Percentiles rank a stretch among this genome's conserved stretches.
These are phyloP conservation scores for Apiospora phragmitis DNA, from an alignment of 2,329 filamentous ascomycete species.

Conservation along the genomic window DNA sequence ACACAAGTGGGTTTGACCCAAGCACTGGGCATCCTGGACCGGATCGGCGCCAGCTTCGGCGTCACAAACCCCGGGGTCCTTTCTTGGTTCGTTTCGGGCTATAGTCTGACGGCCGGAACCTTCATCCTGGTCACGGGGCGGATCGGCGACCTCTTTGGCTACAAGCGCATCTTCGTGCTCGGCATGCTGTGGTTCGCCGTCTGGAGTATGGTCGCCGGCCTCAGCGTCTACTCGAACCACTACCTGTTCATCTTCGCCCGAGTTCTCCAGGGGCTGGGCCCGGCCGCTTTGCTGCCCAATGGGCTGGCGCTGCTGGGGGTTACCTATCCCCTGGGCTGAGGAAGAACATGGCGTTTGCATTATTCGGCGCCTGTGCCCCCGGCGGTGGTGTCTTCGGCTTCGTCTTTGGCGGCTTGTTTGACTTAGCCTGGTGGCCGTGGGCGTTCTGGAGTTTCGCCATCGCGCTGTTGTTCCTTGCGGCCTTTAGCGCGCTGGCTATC, in stretches of 20 bases:
- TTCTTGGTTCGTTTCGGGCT: conserved; percentile 47
- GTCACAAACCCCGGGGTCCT: conserved; percentile 37
- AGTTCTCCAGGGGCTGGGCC: conserved; percentile 55
- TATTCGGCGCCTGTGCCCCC: conserved; percentile 37
- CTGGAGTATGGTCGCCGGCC: conserved; percentile 39
- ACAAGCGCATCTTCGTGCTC: conserved; percentile 43
- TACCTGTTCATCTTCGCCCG: conserved; percentile 46
- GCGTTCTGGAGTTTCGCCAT: conserved; percentile 29
- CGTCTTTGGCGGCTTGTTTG: conserved; percentile 29
- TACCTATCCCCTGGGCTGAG: conserved; percentile 43
- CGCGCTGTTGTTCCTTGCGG: conserved; percentile 25
- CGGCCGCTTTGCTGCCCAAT: conserved; percentile 58
- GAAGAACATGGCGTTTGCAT: conserved; percentile 35
- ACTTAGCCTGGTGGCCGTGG: conserved; percentile 33
- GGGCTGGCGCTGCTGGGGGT: conserved; percentile 55
- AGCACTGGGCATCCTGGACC: conserved; percentile 39
- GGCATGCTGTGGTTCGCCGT: conserved; percentile 44
- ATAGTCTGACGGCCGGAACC: conserved; percentile 44
- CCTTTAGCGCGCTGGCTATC: conserved; percentile 21
- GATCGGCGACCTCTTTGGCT: conserved; percentile 47
- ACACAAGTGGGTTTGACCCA: conserved; percentile 38
- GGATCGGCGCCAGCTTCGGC: conserved; percentile 44
- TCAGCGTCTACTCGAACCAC: conserved; percentile 31
- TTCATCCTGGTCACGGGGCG: conserved; percentile 49
- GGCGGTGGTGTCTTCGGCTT: conserved; percentile 33